phyloP scores from a whole-genome alignment of 371 early-diverging fungal species.

The Circinella umbellata region DNA sequence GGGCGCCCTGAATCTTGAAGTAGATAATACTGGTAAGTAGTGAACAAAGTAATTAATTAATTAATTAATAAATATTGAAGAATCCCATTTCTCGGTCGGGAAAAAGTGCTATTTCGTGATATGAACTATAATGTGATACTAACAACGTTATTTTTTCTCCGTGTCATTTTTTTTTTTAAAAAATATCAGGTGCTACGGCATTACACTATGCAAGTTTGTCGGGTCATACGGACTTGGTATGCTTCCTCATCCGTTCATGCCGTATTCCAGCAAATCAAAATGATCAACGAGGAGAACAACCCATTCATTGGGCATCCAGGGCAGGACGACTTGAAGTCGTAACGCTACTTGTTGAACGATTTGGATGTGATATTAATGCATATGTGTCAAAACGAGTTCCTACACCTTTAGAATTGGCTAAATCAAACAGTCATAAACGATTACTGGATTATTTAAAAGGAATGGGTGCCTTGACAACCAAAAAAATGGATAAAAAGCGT shows the following conservation, averaged over 20 bases:
- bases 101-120: neutral
- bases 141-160: neutral
- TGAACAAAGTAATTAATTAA: too few species aligned
- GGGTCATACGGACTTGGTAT: conserved; percentile 47
- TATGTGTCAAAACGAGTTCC: conserved; percentile 42
- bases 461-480: conserved; percentile 40
- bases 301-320: conserved; percentile 51
- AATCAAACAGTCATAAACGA: conserved; percentile 41
- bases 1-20: conserved; percentile 40
- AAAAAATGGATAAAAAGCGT: conserved; percentile 49
- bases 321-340: conserved; percentile 48
- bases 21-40: conserved; percentile 36
- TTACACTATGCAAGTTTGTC: conserved; percentile 51
- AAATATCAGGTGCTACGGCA: conserved; percentile 38
- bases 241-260: conserved; percentile 35
- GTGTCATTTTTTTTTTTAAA: neutral
- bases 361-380: conserved; percentile 42
- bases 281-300: conserved; percentile 43
- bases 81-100: too few species aligned
- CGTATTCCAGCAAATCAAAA: conserved; percentile 34
- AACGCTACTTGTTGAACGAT: conserved; percentile 45
- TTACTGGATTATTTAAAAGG: conserved; percentile 50
- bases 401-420: conserved; percentile 52
- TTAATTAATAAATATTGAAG: too few species aligned
- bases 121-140: neutral